phyloP scores from a whole-genome alignment of 345 rosid genomes.

The Camelina neglecta region DNA sequence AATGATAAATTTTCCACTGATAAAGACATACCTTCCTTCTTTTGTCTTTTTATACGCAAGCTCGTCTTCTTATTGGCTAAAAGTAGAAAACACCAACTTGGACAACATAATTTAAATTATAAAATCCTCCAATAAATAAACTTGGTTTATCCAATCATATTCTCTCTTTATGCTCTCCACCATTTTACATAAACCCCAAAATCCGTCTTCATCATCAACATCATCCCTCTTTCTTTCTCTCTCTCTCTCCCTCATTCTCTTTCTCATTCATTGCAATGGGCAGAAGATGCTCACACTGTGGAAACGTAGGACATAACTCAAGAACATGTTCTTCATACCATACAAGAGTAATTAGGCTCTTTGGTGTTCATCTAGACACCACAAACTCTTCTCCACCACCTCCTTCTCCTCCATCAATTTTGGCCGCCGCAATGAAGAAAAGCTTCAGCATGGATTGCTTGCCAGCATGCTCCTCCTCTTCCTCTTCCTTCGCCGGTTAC shows the following conservation, averaged over 20 bases:
- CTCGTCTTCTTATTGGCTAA: slow-evolving; percentile 40
- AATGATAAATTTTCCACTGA: slow-evolving; percentile 20
- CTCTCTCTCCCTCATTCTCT: slow-evolving; percentile 1
- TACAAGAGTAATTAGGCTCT: slow-evolving; percentile 41
- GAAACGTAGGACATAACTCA: slow-evolving; percentile 47
- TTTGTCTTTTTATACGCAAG: slow-evolving; percentile 21
- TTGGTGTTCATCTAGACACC: slow-evolving; percentile 46
- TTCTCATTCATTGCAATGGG: slow-evolving; percentile 39
- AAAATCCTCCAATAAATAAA: slow-evolving; percentile 24
- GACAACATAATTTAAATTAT: slow-evolving; percentile 12
- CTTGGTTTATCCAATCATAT: slow-evolving; percentile 45
- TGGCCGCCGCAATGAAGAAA: slow-evolving; percentile 39
- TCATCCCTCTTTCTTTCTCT: slow-evolving; percentile 20
- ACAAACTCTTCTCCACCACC: slow-evolving; percentile 33
- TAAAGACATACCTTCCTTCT: slow-evolving; percentile 20
- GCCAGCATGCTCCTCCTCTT: slow-evolving; percentile 43
- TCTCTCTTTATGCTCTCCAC: slow-evolving; percentile 35
- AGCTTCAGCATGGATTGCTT: slow-evolving; percentile 46
- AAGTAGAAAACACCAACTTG: slow-evolving; percentile 41
- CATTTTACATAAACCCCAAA: slow-evolving; percentile 45
- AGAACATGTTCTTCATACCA: slow-evolving; percentile 45
- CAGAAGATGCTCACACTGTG: slow-evolving; percentile 49
- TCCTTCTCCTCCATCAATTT: slow-evolving; percentile 33
- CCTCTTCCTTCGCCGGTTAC: slow-evolving; percentile 43
- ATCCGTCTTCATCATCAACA: slow-evolving; percentile 27